Conservation (phyloP, 2,329 filamentous ascomycete genomes). For the Botrytis galanthina region DNA sequence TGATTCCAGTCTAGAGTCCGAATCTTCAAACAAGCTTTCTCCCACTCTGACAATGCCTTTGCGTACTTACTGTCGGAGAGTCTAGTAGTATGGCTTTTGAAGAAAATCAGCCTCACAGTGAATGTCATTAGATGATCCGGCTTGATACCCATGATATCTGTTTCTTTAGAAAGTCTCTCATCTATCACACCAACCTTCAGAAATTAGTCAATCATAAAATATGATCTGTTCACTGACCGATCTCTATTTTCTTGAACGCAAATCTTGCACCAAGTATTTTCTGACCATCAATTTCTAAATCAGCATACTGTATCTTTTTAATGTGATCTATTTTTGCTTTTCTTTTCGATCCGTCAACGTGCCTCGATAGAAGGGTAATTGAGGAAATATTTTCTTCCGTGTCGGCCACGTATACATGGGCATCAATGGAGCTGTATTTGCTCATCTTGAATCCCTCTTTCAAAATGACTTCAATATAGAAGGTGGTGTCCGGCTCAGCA, state of each 20-base stretch:
- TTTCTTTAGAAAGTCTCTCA: neutral
- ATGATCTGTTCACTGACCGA: neutral
- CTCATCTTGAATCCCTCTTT: constrained; percentile 5
- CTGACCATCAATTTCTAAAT: neutral
- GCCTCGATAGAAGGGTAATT: too few species aligned
- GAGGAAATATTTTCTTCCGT: too few species aligned
- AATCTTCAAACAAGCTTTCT: too few species aligned
- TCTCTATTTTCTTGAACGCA: neutral
- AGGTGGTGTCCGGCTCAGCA: constrained; percentile 8
- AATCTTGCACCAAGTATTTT: neutral
- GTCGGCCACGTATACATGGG: neutral
- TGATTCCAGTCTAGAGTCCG: too few species aligned
- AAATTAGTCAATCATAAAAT: fast-evolving
- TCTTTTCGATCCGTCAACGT: too few species aligned
- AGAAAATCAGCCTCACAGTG: neutral
- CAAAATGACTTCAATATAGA: constrained; percentile 12
- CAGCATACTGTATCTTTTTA: neutral
- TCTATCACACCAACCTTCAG: neutral
- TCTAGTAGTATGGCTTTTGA: neutral
- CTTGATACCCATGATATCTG: neutral
- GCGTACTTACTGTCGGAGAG: neutral
- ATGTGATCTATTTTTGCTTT: too few species aligned
- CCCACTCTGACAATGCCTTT: too few species aligned
- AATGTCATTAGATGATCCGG: neutral
- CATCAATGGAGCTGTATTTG: neutral